Evolutionary conservation across 352 stramenopile species (phyloP).

Genomic region (Phytophthora hibernalis): DNA sequence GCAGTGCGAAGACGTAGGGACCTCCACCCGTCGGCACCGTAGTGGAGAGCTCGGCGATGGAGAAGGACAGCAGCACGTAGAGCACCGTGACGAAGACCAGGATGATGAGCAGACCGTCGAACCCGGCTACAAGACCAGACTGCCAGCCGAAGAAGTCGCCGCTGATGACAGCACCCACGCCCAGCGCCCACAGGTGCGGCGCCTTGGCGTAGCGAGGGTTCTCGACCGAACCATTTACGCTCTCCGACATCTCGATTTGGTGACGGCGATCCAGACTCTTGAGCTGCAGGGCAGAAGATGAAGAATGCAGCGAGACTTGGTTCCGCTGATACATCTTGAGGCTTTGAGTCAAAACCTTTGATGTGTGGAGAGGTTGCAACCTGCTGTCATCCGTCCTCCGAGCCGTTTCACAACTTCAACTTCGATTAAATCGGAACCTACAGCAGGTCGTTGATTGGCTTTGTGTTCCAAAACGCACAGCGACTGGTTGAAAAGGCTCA

Average conservation of each 20-base stretch:
- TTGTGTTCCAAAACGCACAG: not conserved
- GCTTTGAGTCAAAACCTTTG: slow-evolving; percentile 11
- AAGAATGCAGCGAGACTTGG: slow-evolving; percentile 4
- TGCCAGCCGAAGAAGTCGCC: slow-evolving; percentile 74
- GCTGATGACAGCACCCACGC: slow-evolving; percentile 59
- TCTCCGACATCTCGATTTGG: slow-evolving; percentile 18
- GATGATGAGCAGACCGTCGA: slow-evolving; percentile 55
- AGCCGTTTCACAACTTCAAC: slow-evolving; percentile 33
- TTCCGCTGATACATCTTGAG: slow-evolving; percentile 13
- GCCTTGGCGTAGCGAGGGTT: slow-evolving; percentile 54
- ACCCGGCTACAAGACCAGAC: slow-evolving; percentile 32
- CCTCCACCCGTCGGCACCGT: slow-evolving; percentile 60
- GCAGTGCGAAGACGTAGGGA: slow-evolving; percentile 72
- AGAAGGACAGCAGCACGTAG: slow-evolving; percentile 68
- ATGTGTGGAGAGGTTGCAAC: slow-evolving; percentile 21
- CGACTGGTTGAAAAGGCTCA: slow-evolving; percentile 30
- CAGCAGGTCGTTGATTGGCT: slow-evolving; percentile 12
- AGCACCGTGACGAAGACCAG: slow-evolving; percentile 62
- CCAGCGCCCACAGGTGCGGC: slow-evolving; percentile 67
- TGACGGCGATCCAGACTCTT: not conserved
- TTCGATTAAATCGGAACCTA: slow-evolving; percentile 7
- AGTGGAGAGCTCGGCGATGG: slow-evolving; percentile 71
- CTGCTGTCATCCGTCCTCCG: slow-evolving; percentile 22
- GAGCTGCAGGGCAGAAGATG: slow-evolving; percentile 6
- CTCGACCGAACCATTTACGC: slow-evolving; percentile 16